phyloP scores from a whole-genome alignment of 139 green algal genomes.

The Coelastrella sp. region DNA sequence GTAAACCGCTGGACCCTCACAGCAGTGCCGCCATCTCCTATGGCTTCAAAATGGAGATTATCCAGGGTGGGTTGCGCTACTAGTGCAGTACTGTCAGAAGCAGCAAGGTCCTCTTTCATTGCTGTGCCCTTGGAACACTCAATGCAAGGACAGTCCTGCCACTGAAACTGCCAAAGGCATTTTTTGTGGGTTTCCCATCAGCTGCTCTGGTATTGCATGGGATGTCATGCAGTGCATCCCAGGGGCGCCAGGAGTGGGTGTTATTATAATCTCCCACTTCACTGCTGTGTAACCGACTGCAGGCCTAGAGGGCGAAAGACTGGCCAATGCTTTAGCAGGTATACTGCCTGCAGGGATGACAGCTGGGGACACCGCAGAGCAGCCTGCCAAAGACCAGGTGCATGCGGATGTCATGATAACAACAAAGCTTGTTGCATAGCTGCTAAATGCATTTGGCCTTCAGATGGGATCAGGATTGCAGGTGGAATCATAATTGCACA shows the following conservation, averaged over 20 bases:
- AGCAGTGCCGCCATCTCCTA: slow-evolving; percentile 78
- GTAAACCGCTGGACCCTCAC: slow-evolving; percentile 83
- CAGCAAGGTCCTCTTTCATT: not conserved
- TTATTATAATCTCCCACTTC: no score
- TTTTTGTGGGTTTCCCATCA: no score
- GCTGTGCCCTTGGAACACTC: no score
- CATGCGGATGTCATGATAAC: no score
- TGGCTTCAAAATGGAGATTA: slow-evolving; percentile 77
- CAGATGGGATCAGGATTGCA: no score
- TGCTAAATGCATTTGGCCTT: not conserved
- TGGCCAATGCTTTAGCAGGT: not conserved
- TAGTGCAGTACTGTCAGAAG: no score
- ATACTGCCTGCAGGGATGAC: not conserved
- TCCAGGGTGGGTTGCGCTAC: slow-evolving; percentile 62
- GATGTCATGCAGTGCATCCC: not conserved
- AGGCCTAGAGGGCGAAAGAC: slow-evolving; percentile 16
- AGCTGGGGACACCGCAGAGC: slow-evolving; percentile 17
- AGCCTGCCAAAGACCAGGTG: slow-evolving; percentile 2
- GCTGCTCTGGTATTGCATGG: not conserved
- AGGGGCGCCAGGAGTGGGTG: no score
- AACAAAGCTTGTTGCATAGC: not conserved
- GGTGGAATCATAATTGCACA: no score
- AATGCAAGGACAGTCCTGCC: no score
- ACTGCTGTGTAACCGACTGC: not conserved
- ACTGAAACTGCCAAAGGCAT: no score